These are phyloP conservation scores for Polysphondylium violaceum DNA, from an alignment of 78 protist genomes.

Conservation along the genomic window DNA sequence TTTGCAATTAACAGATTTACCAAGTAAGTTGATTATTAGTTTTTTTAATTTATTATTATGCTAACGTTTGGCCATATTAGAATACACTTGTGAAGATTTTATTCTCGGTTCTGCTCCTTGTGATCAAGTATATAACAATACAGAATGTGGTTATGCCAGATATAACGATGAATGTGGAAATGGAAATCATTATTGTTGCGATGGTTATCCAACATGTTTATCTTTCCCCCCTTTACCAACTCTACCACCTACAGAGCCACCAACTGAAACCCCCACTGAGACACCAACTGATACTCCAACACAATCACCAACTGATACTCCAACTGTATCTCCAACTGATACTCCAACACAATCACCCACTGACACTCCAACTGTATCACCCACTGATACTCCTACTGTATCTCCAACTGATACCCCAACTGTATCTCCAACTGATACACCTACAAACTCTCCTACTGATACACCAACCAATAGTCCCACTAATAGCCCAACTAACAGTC, in stretches of 20 bases:
- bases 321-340: not conserved
- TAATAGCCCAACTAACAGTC: not conserved
- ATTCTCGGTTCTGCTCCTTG: not conserved
- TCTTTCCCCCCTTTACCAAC: not conserved
- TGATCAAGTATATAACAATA: not conserved
- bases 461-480: conserved; percentile 9
- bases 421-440: conserved; percentile 2
- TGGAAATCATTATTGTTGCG: not conserved
- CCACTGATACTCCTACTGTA: not conserved
- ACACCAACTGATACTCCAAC: conserved; percentile 16
- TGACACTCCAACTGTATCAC: not conserved
- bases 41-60: no score
- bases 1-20: not conserved
- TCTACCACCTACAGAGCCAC: not conserved
- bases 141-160: not conserved
- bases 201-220: not conserved
- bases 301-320: not conserved
- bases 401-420: conserved; percentile 15
- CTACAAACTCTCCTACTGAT: not conserved
- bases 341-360: not conserved
- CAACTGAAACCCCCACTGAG: conserved; percentile 1
- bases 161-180: not conserved
- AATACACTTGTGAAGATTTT: not conserved
- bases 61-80: not conserved
- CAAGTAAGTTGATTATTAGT: not conserved